Percentiles rank a stretch among this genome's conserved stretches.
Evolutionary conservation across 2,329 filamentous ascomycete genomes (phyloP).

Genomic region (Penicillium thymicola): DNA sequence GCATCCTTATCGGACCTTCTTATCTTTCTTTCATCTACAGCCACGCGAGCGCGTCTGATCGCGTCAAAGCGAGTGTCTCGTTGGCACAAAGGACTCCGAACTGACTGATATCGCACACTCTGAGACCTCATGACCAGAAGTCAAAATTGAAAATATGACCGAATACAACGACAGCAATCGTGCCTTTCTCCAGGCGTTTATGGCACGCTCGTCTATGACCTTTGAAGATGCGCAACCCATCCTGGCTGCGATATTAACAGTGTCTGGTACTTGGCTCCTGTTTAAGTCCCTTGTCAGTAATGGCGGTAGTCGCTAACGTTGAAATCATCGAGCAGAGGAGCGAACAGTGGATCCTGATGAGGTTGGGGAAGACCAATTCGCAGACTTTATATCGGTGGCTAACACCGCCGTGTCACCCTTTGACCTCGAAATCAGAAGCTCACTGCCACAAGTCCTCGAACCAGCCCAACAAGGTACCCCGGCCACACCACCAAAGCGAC

Average conservation of each 20-base stretch:
- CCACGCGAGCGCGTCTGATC: conserved; percentile 13
- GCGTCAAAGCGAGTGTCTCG: conserved; percentile 8
- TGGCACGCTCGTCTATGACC: conserved; percentile 74
- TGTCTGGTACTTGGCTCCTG: conserved; percentile 42
- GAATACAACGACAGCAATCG: conserved; percentile 67
- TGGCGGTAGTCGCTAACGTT: background rate
- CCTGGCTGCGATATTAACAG: conserved; percentile 71
- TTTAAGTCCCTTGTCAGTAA: background rate
- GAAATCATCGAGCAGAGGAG: conserved; percentile 35
- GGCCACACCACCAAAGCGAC: conserved; percentile 44
- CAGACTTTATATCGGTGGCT: conserved; percentile 65
- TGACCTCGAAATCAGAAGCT: conserved; percentile 81
- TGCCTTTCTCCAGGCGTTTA: conserved; percentile 85
- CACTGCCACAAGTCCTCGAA: conserved; percentile 64
- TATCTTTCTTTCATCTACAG: conserved; percentile 6
- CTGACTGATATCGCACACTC: background rate
- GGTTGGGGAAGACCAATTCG: conserved; percentile 66
- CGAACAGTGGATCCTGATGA: conserved; percentile 55
- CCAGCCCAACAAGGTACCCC: conserved; percentile 12
- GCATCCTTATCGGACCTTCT: background rate
- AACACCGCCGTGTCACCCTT: conserved; percentile 72
- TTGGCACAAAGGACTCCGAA: background rate
- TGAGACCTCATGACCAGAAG: background rate
- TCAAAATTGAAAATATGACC: conserved; percentile 14
- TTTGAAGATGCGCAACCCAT: conserved; percentile 69